Base-by-base conservation (phyloP, 345 rosid genomes). In the Dipteronia dyeriana region DNA sequence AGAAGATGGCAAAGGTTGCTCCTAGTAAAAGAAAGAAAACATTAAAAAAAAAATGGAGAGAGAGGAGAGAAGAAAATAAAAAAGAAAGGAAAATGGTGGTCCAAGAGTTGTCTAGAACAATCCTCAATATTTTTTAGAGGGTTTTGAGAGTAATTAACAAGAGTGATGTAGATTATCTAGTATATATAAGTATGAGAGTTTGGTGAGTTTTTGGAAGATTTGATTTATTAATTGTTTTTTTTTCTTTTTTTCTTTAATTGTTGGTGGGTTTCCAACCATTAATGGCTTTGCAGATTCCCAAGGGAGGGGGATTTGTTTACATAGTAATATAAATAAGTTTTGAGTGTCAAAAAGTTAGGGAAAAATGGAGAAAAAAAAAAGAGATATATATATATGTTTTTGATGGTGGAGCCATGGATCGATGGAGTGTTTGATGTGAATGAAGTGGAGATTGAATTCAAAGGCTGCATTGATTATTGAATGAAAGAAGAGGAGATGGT, bases 201-300 rank as follows among this genome's bases (percentile, higher is more conserved):
- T 80, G 82, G 82, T 84, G 90, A 80, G 85, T 75, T 41, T 75
- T 75, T 84, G 71, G 80, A 43, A 74, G 79, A 80, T 76, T 64
- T 64, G 67, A 56, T 80, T 77, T 75, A 76, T 83, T 83, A 45
- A 75, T 71, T 80, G 47, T 75, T 79, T 85, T 86, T 78, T 78
- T 6, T 4, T 51, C 41, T 67, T 25, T 45, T 43, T 29, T 29
- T 29, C n/a, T 1, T 29, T 1, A 29, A 29, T 29, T 23, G 78
- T 67, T 69, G 85, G 89, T 86, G 91, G 91, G 84, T 70, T 76
- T 86, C 87, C 86, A 88, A 86, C 70, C 78, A 82, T 77, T 51
- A 43, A 64, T 84, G 83, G 83, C 78, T 82, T 84, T 84, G 98
- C 99, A 80, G 97, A 91, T 95, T 93, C 97, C 99, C 99, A 88